Evolutionary conservation across 805 yeast species (phyloP).

Genomic region (Candida caryicola): DNA sequence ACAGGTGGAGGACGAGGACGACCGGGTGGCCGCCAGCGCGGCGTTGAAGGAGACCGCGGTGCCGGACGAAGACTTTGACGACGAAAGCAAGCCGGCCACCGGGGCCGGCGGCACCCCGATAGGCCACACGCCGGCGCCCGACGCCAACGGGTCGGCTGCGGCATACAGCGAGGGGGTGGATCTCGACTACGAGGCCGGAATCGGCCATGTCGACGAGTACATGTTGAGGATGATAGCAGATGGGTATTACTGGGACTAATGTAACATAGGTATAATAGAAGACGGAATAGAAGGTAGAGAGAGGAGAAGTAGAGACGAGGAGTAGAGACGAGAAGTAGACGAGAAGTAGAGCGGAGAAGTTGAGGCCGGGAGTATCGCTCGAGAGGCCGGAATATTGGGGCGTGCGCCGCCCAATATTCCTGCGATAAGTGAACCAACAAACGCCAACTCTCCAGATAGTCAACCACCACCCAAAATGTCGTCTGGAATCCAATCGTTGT

Average conservation of each 20-base stretch:
- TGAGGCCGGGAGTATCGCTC: not conserved
- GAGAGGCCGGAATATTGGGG: constrained; percentile 1
- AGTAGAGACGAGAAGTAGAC: not conserved
- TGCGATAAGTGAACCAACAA: not conserved
- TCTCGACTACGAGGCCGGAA: constrained; percentile 57
- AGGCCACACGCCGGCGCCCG: constrained; percentile 27
- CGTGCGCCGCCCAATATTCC: not conserved
- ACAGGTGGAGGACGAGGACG: constrained; percentile 93
- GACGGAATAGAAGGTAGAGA: not conserved
- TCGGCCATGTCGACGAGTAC: constrained; percentile 90
- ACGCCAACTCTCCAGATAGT: not conserved
- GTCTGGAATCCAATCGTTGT: constrained; percentile 29
- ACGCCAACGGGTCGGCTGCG: constrained; percentile 8
- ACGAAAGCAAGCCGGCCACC: constrained; percentile 27
- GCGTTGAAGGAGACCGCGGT: constrained; percentile 84
- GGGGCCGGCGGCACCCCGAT: constrained; percentile 24
- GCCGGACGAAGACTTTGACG: constrained; percentile 84
- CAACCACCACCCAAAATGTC: constrained; percentile 17
- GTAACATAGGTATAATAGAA: not conserved
- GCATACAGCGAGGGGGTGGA: constrained; percentile 20
- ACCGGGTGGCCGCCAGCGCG: constrained; percentile 80
- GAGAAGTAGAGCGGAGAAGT: not conserved
- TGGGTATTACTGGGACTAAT: constrained; percentile 53
- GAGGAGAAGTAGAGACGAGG: not conserved
- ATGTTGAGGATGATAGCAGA: constrained; percentile 89